Evolutionary conservation across 306 rosid genomes (phyloP).

Genomic region (Citrullus colocynthis): DNA sequence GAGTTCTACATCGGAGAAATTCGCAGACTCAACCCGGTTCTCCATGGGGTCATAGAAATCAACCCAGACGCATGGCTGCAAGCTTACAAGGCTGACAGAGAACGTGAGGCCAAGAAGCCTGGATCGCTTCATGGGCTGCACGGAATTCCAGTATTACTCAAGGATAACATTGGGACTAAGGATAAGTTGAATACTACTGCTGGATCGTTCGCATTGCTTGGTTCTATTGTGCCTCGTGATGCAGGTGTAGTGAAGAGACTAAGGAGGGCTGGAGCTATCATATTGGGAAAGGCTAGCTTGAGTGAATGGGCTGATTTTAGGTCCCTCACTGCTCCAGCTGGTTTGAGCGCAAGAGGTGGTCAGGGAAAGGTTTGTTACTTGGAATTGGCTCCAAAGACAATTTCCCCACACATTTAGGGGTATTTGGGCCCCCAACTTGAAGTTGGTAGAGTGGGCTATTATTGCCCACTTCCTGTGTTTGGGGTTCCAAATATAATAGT

Average conservation of each 20-base stretch:
- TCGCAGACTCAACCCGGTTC: constrained; percentile 23
- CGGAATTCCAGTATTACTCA: constrained; percentile 47
- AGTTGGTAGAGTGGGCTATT: no score
- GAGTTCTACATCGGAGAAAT: constrained; percentile 30
- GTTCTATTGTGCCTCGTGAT: constrained; percentile 37
- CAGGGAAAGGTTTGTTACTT: constrained; percentile 31
- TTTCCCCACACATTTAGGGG: neutral
- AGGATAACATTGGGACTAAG: constrained; percentile 49
- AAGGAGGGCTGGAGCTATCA: constrained; percentile 38
- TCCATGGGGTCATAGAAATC: constrained; percentile 36
- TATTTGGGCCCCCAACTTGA: no score
- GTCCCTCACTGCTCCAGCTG: constrained; percentile 20
- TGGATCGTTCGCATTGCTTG: constrained; percentile 40
- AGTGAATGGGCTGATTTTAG: constrained; percentile 37
- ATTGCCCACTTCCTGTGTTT: no score
- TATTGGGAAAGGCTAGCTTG: constrained; percentile 46
- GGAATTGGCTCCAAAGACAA: neutral
- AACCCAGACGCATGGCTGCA: constrained; percentile 33
- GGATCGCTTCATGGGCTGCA: constrained; percentile 19
- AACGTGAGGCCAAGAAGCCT: constrained; percentile 13
- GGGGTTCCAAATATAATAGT: no score
- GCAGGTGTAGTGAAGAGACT: constrained; percentile 31
- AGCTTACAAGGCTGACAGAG: constrained; percentile 37
- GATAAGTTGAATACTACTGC: constrained; percentile 51
- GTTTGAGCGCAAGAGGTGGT: constrained; percentile 43